These are phyloP conservation scores for Crithidia bombi DNA, from an alignment of 208 protist species.

Conservation along the genomic window DNA sequence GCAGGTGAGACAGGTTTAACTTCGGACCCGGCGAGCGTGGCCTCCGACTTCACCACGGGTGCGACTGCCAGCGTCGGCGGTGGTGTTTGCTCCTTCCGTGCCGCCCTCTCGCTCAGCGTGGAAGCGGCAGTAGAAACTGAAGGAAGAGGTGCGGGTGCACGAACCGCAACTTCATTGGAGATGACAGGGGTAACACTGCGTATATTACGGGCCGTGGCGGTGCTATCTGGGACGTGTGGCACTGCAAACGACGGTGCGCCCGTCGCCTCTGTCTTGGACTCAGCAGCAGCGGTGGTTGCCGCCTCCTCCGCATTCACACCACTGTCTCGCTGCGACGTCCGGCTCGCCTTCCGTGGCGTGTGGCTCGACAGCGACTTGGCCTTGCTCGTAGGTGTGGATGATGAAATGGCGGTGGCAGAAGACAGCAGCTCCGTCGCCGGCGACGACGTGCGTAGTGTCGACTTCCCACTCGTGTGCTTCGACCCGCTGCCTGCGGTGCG, in stretches of 20 bases:
- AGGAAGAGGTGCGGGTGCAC: no score
- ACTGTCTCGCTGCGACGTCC: not conserved
- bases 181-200: no score
- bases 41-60: no score
- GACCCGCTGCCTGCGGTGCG: not conserved
- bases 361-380: not conserved
- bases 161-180: no score
- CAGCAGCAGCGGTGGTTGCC: not conserved
- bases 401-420: not conserved
- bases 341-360: slow-evolving; percentile 8
- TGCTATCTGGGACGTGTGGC: not conserved
- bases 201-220: no score
- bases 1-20: not conserved
- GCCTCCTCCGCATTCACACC: not conserved
- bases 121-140: no score
- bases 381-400: not conserved
- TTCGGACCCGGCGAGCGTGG: no score
- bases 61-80: not conserved
- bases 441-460: not conserved
- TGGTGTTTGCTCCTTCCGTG: not conserved
- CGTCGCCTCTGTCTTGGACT: not conserved
- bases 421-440: not conserved
- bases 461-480: not conserved
- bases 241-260: not conserved
- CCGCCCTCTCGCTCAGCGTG: no score